Evolutionary conservation across 2,329 filamentous ascomycete genomes (phyloP), one percentile per base, ranked within the genome.

Genomic region (Fusarium beomiforme): DNA sequence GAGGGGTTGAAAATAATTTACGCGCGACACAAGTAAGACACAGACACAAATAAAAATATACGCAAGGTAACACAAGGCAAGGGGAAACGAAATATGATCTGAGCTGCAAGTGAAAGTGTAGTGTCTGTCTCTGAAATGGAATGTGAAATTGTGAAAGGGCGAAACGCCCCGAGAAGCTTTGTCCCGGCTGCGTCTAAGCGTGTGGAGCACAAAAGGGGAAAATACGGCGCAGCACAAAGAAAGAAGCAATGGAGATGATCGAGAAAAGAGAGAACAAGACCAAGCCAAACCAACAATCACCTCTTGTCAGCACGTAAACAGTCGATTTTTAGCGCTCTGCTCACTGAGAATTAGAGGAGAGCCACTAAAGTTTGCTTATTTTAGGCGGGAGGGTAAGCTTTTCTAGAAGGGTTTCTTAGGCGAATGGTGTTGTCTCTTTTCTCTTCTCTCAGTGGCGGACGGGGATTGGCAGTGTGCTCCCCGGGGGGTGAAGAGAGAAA

Each of bases 221-320:
- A 47, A 51, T 49, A 61, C 63, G 47, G 53, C 51, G 53, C 23
- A 33, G 59, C 61, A 55, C 21, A 42, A 29, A 36, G 33, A 36
- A 19, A 36, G 36, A 31, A 33, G n/a, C 11, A 34, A 24, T 59
- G 24, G 13, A 42, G 51, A 59, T 39, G 36, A n/a, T n/a, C 19
- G 62, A 46, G 69, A 59, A 10, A 71, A 71, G 69, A 72, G 69
- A 59, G n/a, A 71, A 71, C 69, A 72, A 62, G 39, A 17, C 68
- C 58, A 57, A 41, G n/a, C n/a, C n/a, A n/a, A n/a, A n/a, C n/a
- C n/a, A n/a, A n/a, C n/a, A n/a, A n/a, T n/a, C n/a, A n/a, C n/a
- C n/a, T n/a, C n/a, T n/a, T n/a, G n/a, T n/a, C 26, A 24, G 17
- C 21, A 42, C 31, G 31, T 34, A 26, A 5, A 23, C 13, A 34